Evolutionary conservation across 2,329 filamentous ascomycete genomes (phyloP).

Genomic region (Cryphonectria carpinicola): DNA sequence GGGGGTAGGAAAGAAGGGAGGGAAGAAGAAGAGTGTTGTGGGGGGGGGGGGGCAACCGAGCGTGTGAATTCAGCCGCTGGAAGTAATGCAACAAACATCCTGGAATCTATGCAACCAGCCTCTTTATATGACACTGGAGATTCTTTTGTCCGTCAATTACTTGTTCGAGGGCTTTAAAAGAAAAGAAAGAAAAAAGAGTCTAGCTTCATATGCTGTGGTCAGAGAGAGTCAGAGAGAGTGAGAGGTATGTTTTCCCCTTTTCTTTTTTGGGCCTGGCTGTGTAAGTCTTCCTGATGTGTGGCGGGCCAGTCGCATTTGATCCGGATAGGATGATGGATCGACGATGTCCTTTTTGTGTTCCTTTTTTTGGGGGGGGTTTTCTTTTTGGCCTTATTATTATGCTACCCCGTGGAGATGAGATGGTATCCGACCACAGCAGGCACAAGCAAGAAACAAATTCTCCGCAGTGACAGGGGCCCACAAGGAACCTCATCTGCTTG

Average conservation of each 20-base stretch:
- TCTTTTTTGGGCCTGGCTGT: background rate
- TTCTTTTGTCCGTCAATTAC: constrained; percentile 16
- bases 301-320: background rate
- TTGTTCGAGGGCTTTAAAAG: background rate
- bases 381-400: background rate
- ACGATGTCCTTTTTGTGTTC: background rate
- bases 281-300: background rate
- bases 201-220: too few species aligned
- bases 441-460: constrained; percentile 15
- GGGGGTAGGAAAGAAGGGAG: background rate
- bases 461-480: constrained; percentile 4
- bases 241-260: background rate
- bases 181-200: too few species aligned
- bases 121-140: constrained; percentile 9
- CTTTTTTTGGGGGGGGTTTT: too few species aligned
- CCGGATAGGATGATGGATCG: background rate
- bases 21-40: background rate
- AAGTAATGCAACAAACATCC: constrained; percentile 20
- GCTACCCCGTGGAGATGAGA: background rate
- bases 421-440: background rate
- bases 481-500: background rate
- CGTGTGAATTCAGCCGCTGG: constrained; percentile 17
- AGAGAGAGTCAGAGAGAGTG: too few species aligned
- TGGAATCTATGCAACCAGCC: constrained; percentile 26
- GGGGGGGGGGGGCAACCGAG: background rate